A percentile compares a stretch with the other conserved stretches of the same genome.
Evolutionary conservation across 2,329 filamentous ascomycete genomes (phyloP).

Genomic region (Lachnellula arida): DNA sequence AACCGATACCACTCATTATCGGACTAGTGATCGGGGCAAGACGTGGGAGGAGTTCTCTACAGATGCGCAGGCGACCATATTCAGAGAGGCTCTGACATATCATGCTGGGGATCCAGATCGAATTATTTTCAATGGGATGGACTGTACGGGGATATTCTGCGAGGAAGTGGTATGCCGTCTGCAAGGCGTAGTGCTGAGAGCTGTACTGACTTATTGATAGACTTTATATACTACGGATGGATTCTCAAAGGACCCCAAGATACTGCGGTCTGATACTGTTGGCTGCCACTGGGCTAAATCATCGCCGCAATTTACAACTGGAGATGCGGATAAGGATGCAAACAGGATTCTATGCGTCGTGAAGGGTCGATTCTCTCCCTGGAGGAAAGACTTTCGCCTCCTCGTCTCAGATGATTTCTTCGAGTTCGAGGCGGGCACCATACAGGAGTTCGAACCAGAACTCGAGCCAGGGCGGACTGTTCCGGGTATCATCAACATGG

Average conservation of each 20-base stretch:
- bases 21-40: slow-evolving; percentile 77
- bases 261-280: slow-evolving; percentile 62
- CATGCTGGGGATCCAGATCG: slow-evolving; percentile 79
- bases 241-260: slow-evolving; percentile 64
- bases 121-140: slow-evolving; percentile 77
- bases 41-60: slow-evolving; percentile 73
- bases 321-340: slow-evolving; percentile 59
- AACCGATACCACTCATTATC: slow-evolving; percentile 65
- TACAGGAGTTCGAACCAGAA: slow-evolving; percentile 68
- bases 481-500: slow-evolving; percentile 75
- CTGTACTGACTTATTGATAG: slow-evolving; percentile 18
- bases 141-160: slow-evolving; percentile 61
- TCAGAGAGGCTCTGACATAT: slow-evolving; percentile 61
- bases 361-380: slow-evolving; percentile 64
- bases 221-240: slow-evolving; percentile 77
- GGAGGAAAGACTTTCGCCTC: slow-evolving; percentile 70
- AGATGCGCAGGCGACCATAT: slow-evolving; percentile 50
- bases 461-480: slow-evolving; percentile 71
- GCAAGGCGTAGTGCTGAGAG: background rate
- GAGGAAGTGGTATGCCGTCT: slow-evolving; percentile 44
- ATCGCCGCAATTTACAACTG: slow-evolving; percentile 67
- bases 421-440: slow-evolving; percentile 42
- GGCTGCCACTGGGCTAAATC: slow-evolving; percentile 87
- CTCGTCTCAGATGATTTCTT: slow-evolving; percentile 84
- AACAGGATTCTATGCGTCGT: slow-evolving; percentile 78